Base-by-base conservation (phyloP, 2,329 filamentous ascomycete species). In the Hymenoscyphus fraxineus region DNA sequence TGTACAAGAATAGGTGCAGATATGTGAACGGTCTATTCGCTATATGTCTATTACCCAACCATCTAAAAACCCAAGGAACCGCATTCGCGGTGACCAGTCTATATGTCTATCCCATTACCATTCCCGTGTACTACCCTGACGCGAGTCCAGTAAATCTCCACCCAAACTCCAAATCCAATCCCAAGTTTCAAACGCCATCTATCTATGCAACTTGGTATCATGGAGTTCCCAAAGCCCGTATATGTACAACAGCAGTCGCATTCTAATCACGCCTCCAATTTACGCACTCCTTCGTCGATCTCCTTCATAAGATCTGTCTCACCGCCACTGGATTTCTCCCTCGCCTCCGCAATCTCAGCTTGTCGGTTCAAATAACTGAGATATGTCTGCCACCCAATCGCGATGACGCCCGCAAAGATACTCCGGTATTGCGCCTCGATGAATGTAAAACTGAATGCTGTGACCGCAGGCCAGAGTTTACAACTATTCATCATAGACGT, bases 351-450 rank as follows among this genome's bases (percentile, higher is more conserved):
- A 59, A 80, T 80, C 75, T 92, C 91, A 1, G 91, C 91, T 67
- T 81, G 80, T 72, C 89, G 83, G 72, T 96, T 96, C 73, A 96
- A 77, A 76, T 87, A 90, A 70, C 88, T 91, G 71, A 97, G 74
- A 80, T 97, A 97, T 0, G 92, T 93, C 83, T 97, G 93, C 93
- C 93, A 97, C 0, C 90, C 91, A 60, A 97, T 89, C 0, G 92
- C 91, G 68, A 96, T 84, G 6, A 89, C 79, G 1, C 91, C 92
- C 0, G 89, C 86, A 70, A 97, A 95, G 16, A 96, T 83, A 71
- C 87, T 91, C 60, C 93, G 82, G 77, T 92, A 94, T 73, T 94
- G 87, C 58, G 92, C 81, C 32, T 88, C 86, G 4, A 97, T 80
- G 72, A 92, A 95, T n/a, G 89, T 87, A 73, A 97, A 96, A 76